These are phyloP conservation scores for Zymoseptoria ardabiliae DNA, from an alignment of 2,329 filamentous ascomycete species.

Conservation along the genomic window DNA sequence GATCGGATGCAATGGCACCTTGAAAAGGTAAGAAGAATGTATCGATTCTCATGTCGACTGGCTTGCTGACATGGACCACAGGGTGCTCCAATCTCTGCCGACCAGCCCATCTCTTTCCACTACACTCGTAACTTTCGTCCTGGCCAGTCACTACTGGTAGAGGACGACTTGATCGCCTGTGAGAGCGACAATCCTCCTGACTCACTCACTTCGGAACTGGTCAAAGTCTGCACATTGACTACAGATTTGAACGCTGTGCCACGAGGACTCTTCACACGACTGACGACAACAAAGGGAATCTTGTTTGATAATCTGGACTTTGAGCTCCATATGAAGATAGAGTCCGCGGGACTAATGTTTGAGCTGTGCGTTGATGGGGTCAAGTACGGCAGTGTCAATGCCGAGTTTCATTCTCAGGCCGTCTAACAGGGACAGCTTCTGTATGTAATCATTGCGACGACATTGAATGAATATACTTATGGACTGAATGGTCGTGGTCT, in stretches of 20 bases:
- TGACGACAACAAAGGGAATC: conserved; percentile 71
- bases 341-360: conserved; percentile 68
- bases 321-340: conserved; percentile 74
- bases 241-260: conserved; percentile 72
- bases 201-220: conserved; percentile 44
- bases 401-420: conserved; percentile 52
- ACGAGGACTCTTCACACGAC: conserved; percentile 61
- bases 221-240: conserved; percentile 69
- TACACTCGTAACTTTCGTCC: conserved; percentile 80
- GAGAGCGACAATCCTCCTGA: conserved; percentile 60
- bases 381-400: conserved; percentile 68
- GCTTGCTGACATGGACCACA: conserved; percentile 10
- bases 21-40: conserved; percentile 51
- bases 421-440: neutral
- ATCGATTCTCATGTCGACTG: neutral
- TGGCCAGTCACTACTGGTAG: conserved; percentile 67
- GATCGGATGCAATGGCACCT: conserved; percentile 85
- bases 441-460: neutral
- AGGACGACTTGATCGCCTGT: conserved; percentile 72
- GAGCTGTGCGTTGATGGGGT: conserved; percentile 73
- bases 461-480: neutral
- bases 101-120: conserved; percentile 69
- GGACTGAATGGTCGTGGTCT: neutral
- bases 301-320: conserved; percentile 80
- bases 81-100: conserved; percentile 69